Evolutionary conservation across 208 protist genomes (phyloP), one percentile per base, ranked within the genome.

Genomic region (Crithidia sp.): DNA sequence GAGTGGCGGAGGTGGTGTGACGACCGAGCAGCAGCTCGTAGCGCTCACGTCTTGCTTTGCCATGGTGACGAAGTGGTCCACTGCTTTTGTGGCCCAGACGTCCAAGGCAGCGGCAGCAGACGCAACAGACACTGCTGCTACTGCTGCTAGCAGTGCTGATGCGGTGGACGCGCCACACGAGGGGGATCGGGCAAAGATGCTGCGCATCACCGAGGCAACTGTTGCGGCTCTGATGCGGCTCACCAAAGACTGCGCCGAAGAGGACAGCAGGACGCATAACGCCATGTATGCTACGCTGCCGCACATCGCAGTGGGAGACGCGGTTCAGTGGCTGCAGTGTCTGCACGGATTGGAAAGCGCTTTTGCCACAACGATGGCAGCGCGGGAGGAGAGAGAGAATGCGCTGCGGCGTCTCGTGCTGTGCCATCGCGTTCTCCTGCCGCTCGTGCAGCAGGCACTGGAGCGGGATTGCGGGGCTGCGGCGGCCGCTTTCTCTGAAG

Each of bases 31-130:
- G 64, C 72, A 86, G 19, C 69, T 84, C 0, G 77, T 65, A 2
- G 85, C 83, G 12, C 64, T 96, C 45, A 64, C 81, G 5, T 94
- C 89, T 14, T 87, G 89, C 7, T 88, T 94, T 67, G 60, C 19
- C 39, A 86, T 96, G 55, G 65, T 93, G 43, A 56, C 76, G 12
- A 91, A 77, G 61, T 77, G 77, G 73, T 44, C 73, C 8, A 43
- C 52, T 16, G 19, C 53, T 3, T 59, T 40, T 39, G n/a, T 56
- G 1, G 5, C 28, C 0, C 49, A 64, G 4, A 2, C 28, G 28
- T 28, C 28, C 28, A 28, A 28, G 1, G 28, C 28, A 28, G 41
- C 43, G 60, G 19, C 67, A 7, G 67, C 57, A 37, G 9, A 17
- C 12, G 54, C 17, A 58, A 37, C 0, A 58, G 16, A 7, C 16